Base-by-base conservation (phyloP, 176 grass and related monocot species). In the Zea luxurians region DNA sequence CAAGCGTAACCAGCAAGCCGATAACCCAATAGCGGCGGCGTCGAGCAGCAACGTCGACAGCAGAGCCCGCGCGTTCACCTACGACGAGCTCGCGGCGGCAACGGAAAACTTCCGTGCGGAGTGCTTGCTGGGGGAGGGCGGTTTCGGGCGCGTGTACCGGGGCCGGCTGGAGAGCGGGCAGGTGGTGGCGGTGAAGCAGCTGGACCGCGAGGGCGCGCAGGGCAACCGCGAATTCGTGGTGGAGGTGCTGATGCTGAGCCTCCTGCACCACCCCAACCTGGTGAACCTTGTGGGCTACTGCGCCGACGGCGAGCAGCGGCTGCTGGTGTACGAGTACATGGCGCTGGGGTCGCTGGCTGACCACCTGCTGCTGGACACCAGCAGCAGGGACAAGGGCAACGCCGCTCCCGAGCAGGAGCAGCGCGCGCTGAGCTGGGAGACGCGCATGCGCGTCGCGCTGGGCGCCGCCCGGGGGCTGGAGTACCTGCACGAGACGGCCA, bases 221-320 rank as follows among this genome's bases (percentile, higher is more conserved):
- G 83, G 83, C 48, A 72, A 78, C 83, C 68, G 60, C 1, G 83
- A 85, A 76, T 85, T 79, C 48, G 55, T 85, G 21, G 75, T 79
- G 37, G 83, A 85, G 76, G 75, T 85, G 68, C 20, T 79, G 5
- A 78, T 85, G 75, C 83, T 85, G 37, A 66, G 76, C 76, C 76
- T 55, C 8, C 74, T 84, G 38, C 75, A 86, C 69, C 83, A 86
- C 70, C 13, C 70, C 12, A 86, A 86, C 77, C 61, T 86, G 3
- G 83, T 86, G 10, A 79, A 66, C 70, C 83, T 86, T 7, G 68
- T 80, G 17, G 83, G 83, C 50, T 86, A 74, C 76, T 80, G 77
- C 50, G 61, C 77, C 50, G 77, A 86, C 70, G 69, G 69, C 70
- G 69, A 80, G 68, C 69, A 86, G 42, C 41, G 54, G 3, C 41